Evolutionary conservation across 805 yeast genomes (phyloP).

Genomic region (Starmerella geochares): DNA sequence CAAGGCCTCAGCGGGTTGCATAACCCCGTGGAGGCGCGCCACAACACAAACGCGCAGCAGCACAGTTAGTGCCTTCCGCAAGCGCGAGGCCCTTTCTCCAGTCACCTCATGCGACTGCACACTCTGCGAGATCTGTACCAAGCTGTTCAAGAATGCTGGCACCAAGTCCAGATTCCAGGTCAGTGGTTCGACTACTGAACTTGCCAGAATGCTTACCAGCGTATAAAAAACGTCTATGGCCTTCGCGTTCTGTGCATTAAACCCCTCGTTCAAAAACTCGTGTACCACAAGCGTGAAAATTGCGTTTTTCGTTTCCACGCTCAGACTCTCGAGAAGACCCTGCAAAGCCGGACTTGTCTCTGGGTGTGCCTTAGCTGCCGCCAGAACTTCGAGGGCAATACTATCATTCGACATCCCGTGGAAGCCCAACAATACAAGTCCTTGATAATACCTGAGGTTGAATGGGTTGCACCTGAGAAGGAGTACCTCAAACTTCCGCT

Average conservation of each 20-base stretch:
- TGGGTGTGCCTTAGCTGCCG: conserved; percentile 14
- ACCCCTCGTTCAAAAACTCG: conserved; percentile 11
- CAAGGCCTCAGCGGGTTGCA: conserved; percentile 8
- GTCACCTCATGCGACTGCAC: neutral
- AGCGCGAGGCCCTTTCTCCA: neutral
- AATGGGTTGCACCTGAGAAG: conserved; percentile 20
- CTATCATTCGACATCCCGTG: conserved; percentile 1
- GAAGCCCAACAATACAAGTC: conserved; percentile 13
- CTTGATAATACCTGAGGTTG: conserved; percentile 19
- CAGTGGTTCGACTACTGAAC: conserved; percentile 6
- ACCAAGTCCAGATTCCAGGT: conserved; percentile 14
- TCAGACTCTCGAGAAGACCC: conserved; percentile 15
- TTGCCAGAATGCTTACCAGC: conserved; percentile 13
- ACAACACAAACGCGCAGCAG: conserved; percentile 16
- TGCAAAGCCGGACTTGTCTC: conserved; percentile 12
- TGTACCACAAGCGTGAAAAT: conserved; percentile 10
- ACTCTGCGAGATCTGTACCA: conserved; percentile 2
- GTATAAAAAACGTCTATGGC: conserved; percentile 12
- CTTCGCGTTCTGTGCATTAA: neutral
- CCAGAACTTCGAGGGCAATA: conserved; percentile 12
- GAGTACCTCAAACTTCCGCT: conserved; percentile 11
- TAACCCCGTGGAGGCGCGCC: conserved; percentile 12
- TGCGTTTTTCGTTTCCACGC: conserved; percentile 10
- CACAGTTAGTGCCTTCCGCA: conserved; percentile 14
- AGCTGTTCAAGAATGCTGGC: conserved; percentile 5